These are phyloP conservation scores for Megacollybia platyphylla DNA, from an alignment of 1,284 basidiomycete species.

Conservation along the genomic window DNA sequence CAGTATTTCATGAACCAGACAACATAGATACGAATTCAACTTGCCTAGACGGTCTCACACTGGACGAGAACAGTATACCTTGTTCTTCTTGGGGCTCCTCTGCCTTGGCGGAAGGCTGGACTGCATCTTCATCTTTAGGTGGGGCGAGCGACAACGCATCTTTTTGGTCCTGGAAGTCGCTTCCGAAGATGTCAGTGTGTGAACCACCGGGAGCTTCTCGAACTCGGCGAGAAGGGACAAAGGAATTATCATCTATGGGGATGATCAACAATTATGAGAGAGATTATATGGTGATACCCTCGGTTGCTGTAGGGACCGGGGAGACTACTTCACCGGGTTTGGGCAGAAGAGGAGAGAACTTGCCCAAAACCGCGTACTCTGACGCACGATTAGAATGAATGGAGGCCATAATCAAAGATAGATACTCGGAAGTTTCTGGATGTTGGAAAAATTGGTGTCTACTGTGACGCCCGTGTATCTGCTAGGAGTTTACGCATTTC, in stretches of 20 bases:
- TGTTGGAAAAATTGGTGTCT: constrained; percentile 58
- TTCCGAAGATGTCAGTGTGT: constrained; percentile 31
- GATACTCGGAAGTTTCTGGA: constrained; percentile 58
- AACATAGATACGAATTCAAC: constrained; percentile 2
- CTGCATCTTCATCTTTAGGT: constrained; percentile 11
- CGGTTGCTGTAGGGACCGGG: constrained; percentile 3
- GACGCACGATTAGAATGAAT: neutral
- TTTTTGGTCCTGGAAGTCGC: constrained; percentile 21
- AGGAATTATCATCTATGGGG: constrained; percentile 13
- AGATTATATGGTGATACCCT: neutral
- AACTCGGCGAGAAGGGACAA: constrained; percentile 40
- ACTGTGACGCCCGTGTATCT: constrained; percentile 61
- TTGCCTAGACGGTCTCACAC: constrained; percentile 35
- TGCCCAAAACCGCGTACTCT: constrained; percentile 54
- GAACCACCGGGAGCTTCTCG: constrained; percentile 35
- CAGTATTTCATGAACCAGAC: neutral
- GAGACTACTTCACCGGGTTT: constrained; percentile 4
- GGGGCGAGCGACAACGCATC: constrained; percentile 34
- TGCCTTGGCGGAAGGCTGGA: constrained; percentile 1
- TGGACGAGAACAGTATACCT: constrained; percentile 19
- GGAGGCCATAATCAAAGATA: constrained; percentile 4
- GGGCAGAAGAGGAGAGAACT: constrained; percentile 15
- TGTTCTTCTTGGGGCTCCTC: constrained; percentile 13
- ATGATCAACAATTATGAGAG: no score
- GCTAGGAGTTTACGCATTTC: constrained; percentile 10